Evolutionary conservation across 139 green algal species (phyloP).

Genomic region (Coccomyxa sp.): DNA sequence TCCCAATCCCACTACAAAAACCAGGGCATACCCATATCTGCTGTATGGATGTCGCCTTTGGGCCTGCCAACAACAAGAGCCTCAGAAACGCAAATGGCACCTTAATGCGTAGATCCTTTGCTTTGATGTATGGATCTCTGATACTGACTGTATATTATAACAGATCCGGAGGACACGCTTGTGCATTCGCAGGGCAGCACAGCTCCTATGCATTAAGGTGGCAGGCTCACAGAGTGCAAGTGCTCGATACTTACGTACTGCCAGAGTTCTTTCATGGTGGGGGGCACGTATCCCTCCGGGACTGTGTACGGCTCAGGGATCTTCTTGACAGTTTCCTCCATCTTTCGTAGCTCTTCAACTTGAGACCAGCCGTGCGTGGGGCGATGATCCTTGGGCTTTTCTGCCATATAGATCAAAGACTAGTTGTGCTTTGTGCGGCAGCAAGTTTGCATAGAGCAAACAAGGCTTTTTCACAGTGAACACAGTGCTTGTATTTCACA

Average conservation of each 20-base stretch:
- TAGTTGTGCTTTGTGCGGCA: no score
- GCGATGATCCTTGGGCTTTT: no score
- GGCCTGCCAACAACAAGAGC: no score
- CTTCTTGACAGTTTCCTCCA: not conserved
- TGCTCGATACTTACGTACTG: not conserved
- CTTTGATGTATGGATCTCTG: not conserved
- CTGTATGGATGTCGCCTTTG: not conserved
- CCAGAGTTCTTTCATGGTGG: not conserved
- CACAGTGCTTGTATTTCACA: no score
- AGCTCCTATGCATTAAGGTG: no score
- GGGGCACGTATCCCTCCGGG: not conserved
- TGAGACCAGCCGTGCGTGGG: not conserved
- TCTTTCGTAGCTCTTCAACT: not conserved
- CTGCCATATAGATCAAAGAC: no score
- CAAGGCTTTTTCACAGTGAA: no score
- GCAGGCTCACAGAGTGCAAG: no score
- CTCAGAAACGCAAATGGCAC: not conserved
- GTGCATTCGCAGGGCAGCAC: no score
- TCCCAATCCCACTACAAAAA: not conserved
- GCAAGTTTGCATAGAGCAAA: no score
- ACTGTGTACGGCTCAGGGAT: not conserved
- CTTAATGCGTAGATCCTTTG: not conserved
- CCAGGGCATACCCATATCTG: not conserved
- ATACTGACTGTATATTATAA: no score
- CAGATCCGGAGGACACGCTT: no score